phyloP scores from a whole-genome alignment of 192 early-diverging fungal species.

The Jimgerdemannia flammicorona region DNA sequence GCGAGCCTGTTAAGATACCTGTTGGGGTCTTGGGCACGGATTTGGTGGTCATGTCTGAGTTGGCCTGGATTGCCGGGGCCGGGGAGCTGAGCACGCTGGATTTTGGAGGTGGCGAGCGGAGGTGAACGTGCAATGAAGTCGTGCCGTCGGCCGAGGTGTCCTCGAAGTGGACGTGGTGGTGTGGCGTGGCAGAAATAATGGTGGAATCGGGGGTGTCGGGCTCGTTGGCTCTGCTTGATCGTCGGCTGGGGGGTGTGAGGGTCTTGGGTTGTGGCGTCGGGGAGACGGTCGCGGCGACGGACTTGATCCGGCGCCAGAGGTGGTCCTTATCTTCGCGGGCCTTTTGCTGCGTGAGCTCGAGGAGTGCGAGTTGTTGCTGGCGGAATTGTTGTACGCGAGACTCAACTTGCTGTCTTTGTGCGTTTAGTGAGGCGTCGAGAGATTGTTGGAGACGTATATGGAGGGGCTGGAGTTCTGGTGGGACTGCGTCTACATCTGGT shows the following conservation, averaged over 20 bases:
- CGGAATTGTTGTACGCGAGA: not conserved
- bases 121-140: not conserved
- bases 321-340: not conserved
- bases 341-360: not conserved
- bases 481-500: not conserved
- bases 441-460: not conserved
- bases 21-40: too few species aligned
- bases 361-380: not conserved
- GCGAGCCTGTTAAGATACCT: too few species aligned
- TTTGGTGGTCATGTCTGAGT: too few species aligned
- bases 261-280: not conserved
- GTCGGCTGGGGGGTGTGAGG: not conserved
- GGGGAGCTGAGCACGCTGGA: not conserved
- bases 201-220: not conserved
- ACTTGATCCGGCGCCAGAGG: not conserved
- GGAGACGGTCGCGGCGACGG: not conserved
- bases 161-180: not conserved
- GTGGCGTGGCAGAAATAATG: not conserved
- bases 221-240: not conserved
- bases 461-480: not conserved
- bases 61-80: too few species aligned
- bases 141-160: not conserved
- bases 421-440: not conserved
- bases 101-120: not conserved
- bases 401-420: not conserved